phyloP scores from a whole-genome alignment of 2,329 filamentous ascomycete species.

The Fusarium zealandicum region DNA sequence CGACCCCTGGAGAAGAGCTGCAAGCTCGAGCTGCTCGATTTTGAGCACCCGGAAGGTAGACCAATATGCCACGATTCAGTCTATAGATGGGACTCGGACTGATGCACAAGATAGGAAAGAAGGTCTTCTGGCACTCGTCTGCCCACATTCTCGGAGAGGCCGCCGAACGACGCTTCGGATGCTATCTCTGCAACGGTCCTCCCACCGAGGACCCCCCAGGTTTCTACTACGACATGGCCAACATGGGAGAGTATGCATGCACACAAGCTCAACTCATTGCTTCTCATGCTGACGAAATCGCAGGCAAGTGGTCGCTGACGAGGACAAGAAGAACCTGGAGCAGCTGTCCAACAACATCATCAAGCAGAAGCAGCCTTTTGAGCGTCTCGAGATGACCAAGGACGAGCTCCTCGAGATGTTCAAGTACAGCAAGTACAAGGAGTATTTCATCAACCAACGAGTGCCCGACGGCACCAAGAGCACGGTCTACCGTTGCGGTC shows the following conservation, averaged over 20 bases:
- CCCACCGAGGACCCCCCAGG: slow-evolving; percentile 79
- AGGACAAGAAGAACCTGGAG: slow-evolving; percentile 88
- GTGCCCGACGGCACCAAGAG: slow-evolving; percentile 85
- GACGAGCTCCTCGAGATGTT: slow-evolving; percentile 94
- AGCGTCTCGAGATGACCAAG: slow-evolving; percentile 88
- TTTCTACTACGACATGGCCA: slow-evolving; percentile 97
- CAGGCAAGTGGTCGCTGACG: slow-evolving; percentile 72
- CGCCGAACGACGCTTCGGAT: slow-evolving; percentile 87
- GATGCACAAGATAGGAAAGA: slow-evolving; percentile 66
- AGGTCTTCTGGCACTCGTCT: slow-evolving; percentile 97
- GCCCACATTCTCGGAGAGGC: slow-evolving; percentile 97
- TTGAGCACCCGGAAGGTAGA: slow-evolving; percentile 61
- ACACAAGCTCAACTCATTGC: not conserved
- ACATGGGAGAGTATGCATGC: slow-evolving; percentile 49
- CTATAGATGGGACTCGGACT: not conserved
- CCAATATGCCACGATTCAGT: not conserved
- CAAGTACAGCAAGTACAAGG: slow-evolving; percentile 97
- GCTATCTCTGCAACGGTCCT: slow-evolving; percentile 91
- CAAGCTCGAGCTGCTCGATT: slow-evolving; percentile 83
- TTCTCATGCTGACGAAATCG: slow-evolving; percentile 51
- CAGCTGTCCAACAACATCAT: slow-evolving; percentile 81
- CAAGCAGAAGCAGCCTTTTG: slow-evolving; percentile 96
- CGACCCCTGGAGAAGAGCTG: slow-evolving; percentile 88
- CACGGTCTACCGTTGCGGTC: slow-evolving; percentile 93
- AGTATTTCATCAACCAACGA: slow-evolving; percentile 81